phyloP scores from a whole-genome alignment of 148 eudicot genomes.

The Rhododendron kiyosumense region DNA sequence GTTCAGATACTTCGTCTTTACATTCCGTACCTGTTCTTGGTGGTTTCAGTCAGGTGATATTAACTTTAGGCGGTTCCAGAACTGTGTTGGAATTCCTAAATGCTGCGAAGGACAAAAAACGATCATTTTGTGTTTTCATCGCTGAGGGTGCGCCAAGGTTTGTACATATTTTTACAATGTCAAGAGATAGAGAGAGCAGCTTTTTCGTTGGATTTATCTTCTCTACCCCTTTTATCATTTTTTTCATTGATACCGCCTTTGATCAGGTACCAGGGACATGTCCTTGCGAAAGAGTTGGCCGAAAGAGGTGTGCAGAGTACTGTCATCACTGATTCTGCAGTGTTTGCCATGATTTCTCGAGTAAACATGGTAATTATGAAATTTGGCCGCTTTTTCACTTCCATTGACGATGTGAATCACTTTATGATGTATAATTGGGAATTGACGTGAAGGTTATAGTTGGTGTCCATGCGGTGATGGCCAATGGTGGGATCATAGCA shows the following conservation, averaged over 20 bases:
- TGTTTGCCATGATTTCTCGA: slow-evolving; percentile 96
- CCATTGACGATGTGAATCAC: neutral
- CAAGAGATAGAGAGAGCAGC: neutral
- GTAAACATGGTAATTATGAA: slow-evolving; percentile 72
- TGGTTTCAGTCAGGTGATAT: slow-evolving; percentile 79
- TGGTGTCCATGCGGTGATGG: slow-evolving; percentile 99
- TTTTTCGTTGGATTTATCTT: neutral
- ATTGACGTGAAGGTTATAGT: slow-evolving; percentile 61
- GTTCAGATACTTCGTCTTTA: neutral
- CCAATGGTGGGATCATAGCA: slow-evolving; percentile 93
- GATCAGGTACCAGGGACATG: slow-evolving; percentile 85
- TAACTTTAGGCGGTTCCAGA: slow-evolving; percentile 84
- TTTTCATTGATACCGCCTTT: neutral
- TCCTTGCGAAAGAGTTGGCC: slow-evolving; percentile 84
- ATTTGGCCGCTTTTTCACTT: neutral
- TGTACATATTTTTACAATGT: neutral
- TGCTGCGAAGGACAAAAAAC: slow-evolving; percentile 92
- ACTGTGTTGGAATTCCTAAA: slow-evolving; percentile 87
- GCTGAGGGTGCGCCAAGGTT: slow-evolving; percentile 99
- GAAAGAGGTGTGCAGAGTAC: slow-evolving; percentile 84
- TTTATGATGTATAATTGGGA: neutral
- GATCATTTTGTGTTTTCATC: slow-evolving; percentile 89
- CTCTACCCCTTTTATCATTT: neutral
- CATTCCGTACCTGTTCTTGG: neutral
- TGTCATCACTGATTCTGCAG: slow-evolving; percentile 92